Percentiles rank a stretch among this genome's conserved stretches.
phyloP scores from a whole-genome alignment of 2,329 filamentous ascomycete species.

The Penicillium sclerotiorum region DNA sequence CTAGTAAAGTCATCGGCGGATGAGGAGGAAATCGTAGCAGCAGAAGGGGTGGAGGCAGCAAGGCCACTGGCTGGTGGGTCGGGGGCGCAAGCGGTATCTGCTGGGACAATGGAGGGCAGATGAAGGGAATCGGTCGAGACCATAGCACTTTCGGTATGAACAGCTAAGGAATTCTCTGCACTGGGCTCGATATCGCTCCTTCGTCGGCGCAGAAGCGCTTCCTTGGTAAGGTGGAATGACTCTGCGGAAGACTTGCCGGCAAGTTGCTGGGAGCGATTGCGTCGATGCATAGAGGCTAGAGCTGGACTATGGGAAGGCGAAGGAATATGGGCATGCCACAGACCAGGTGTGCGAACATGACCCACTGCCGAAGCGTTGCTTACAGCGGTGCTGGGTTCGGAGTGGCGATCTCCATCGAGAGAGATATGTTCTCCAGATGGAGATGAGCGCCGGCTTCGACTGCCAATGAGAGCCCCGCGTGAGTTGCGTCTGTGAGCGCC shows the following conservation, averaged over 20 bases:
- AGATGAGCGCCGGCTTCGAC: slow-evolving; percentile 39
- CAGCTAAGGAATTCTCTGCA: slow-evolving; percentile 17
- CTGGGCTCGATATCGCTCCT: slow-evolving; percentile 29
- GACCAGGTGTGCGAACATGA: slow-evolving; percentile 43
- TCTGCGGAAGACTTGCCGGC: slow-evolving; percentile 33
- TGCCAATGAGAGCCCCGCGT: slow-evolving; percentile 35
- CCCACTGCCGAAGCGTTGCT: slow-evolving; percentile 49
- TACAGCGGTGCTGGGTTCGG: slow-evolving; percentile 48
- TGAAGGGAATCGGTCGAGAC: slow-evolving; percentile 26
- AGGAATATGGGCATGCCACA: slow-evolving; percentile 32
- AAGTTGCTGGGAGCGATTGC: slow-evolving; percentile 42
- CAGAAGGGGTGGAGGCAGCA: slow-evolving; percentile 45
- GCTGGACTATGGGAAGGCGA: slow-evolving; percentile 15
- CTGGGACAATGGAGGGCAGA: slow-evolving; percentile 18
- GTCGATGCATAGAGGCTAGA: slow-evolving; percentile 32
- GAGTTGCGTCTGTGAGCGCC: slow-evolving; percentile 42
- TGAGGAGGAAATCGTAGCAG: slow-evolving; percentile 50
- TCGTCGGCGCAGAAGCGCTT: slow-evolving; percentile 37
- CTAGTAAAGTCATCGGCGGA: slow-evolving; percentile 50
- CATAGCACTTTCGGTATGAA: slow-evolving; percentile 27
- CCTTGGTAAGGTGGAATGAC: slow-evolving; percentile 38
- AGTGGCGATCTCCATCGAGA: slow-evolving; percentile 39
- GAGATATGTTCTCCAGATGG: slow-evolving; percentile 38
- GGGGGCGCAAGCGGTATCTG: slow-evolving; percentile 16
- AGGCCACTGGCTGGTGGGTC: slow-evolving; percentile 29